Evolutionary conservation across 2,329 filamentous ascomycete genomes (phyloP), one percentile per base, ranked within the genome.

Genomic region (Penicillium oxalicum): DNA sequence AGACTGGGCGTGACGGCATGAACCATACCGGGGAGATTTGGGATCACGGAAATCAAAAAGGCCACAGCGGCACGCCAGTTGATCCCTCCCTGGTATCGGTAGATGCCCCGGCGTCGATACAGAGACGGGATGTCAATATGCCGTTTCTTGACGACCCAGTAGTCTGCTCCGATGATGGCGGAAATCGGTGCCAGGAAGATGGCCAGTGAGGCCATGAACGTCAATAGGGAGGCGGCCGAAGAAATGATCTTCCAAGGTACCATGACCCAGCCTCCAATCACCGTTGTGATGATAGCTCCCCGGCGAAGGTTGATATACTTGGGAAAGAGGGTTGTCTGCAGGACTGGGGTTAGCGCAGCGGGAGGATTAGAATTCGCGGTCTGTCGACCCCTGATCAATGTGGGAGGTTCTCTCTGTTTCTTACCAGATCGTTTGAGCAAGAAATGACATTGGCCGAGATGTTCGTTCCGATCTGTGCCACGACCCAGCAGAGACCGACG

Each of bases 401-500:
- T 4, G 18, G 24, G 13, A 27, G 1, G 12, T n/a, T 9, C 12
- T 39, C 8, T 32, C 4, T 8, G 29, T 32, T 8, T 8, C 29
- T 18, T 25, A 39, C 37, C 37, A 39, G 18, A 56, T 91, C 87
- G 0, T 86, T 89, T 9, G 86, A 86, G 5, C 86, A 87, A 1
- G 85, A 88, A 45, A 91, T 83, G 0, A 82, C 87, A 71, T 91
- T 93, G 44, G 88, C 87, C 0, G 87, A 86, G 55, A 91, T 89
- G 60, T 91, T 91, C 36, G 88, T 91, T 7, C 86, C 87, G 1
- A 91, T 77, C 67, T 91, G 87, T 5, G 88, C 87, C 5, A 91
- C 78, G 0, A 86, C 77, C 57, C 88, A 88, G 2, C 82, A 81
- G 1, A 73, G 58, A 0, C 82, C 75, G 54, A 88, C 86, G 49